Conservation (phyloP, 164 flowering plant genomes). For the Annona cherimola region DNA sequence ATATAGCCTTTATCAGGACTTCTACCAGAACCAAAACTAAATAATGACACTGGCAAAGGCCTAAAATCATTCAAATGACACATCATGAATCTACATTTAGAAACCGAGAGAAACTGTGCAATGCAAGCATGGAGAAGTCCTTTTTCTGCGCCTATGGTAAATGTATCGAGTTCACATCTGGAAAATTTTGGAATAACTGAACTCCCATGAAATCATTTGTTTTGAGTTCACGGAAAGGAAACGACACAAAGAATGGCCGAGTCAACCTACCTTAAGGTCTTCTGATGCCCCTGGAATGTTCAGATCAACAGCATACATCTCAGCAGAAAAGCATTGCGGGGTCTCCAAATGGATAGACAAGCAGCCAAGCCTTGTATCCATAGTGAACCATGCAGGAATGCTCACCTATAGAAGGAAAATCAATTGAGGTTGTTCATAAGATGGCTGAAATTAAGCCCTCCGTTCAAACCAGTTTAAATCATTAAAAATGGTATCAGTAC, state of each 20-base stretch:
- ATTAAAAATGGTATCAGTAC: constrained; percentile 27
- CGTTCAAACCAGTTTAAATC: neutral
- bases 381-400: constrained; percentile 96
- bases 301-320: constrained; percentile 94
- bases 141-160: neutral
- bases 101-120: too few species aligned
- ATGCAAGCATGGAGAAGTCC: too few species aligned
- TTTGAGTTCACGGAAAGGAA: neutral
- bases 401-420: constrained; percentile 56
- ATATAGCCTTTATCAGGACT: too few species aligned
- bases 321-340: constrained; percentile 97
- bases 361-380: constrained; percentile 91
- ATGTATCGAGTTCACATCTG: neutral
- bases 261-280: constrained; percentile 75
- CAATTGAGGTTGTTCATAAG: neutral
- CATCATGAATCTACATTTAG: too few species aligned
- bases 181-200: neutral
- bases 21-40: too few species aligned
- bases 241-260: neutral
- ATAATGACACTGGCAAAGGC: too few species aligned
- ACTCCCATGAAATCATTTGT: neutral
- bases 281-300: constrained; percentile 75
- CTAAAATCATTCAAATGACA: too few species aligned
- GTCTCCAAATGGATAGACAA: constrained; percentile 92
- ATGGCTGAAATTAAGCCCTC: neutral